Percentiles rank a stretch among this genome's conserved stretches.
Evolutionary conservation across 2,329 filamentous ascomycete genomes (phyloP).

Genomic region (Teratosphaeria pseudoeucalypti): DNA sequence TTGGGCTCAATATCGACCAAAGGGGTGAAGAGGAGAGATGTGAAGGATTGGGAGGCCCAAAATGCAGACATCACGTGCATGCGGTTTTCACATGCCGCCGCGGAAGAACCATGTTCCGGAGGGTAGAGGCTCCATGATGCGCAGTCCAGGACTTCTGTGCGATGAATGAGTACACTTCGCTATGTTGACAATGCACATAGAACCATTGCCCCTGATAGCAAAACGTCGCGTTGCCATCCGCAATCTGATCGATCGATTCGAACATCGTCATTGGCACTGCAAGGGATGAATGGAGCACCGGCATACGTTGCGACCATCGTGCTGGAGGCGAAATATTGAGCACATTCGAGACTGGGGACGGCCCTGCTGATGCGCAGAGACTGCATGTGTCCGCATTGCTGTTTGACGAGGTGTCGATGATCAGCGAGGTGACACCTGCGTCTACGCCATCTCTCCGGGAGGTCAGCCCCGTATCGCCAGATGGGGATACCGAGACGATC

Average conservation of each 20-base stretch:
- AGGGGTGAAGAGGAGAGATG: no score
- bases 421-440: slow-evolving; percentile 16
- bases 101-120: no score
- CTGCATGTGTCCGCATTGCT: slow-evolving; percentile 18
- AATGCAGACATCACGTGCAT: no score
- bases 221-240: neutral
- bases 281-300: slow-evolving; percentile 16
- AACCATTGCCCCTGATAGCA: neutral
- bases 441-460: slow-evolving; percentile 8
- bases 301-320: slow-evolving; percentile 16
- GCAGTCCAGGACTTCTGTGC: neutral
- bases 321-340: slow-evolving; percentile 17
- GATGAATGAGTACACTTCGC: neutral
- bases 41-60: no score
- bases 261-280: slow-evolving; percentile 12
- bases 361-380: slow-evolving; percentile 6
- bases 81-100: no score
- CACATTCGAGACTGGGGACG: slow-evolving; percentile 17
- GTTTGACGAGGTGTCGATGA: slow-evolving; percentile 14
- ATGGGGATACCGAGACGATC: slow-evolving; percentile 2
- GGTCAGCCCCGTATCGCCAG: slow-evolving; percentile 1
- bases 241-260: neutral
- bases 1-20: no score
- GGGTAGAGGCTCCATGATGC: neutral
- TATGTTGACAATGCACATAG: neutral